Base-by-base conservation (phyloP, 2,329 filamentous ascomycete genomes). In the Myriosclerotinia duriaeana region DNA sequence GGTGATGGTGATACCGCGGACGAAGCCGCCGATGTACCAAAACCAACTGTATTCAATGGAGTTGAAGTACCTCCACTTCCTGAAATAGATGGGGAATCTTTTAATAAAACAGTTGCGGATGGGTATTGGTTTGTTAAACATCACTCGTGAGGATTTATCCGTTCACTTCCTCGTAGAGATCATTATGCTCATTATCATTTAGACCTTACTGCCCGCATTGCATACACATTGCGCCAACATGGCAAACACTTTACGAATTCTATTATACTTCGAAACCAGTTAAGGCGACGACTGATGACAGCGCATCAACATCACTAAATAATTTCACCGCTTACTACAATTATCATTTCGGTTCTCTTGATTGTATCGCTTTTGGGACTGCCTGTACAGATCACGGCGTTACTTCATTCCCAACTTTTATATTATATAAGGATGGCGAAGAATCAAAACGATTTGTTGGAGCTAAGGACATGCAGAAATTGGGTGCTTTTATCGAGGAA, bases 191-290 rank as follows among this genome's bases (percentile, higher is more conserved):
- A 61, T 26, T 48, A 48, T 53, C 52, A 30, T 48, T 52, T 56
- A 76, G 75, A 68, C 75, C 75, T 38, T 76, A 71, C 48, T 76
- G 75, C 60, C 66, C 68, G 50, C 75, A 76, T 66, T 76, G 75
- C 63, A 62, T 72, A 34, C 66, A 70, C 30, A 91, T 92, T 74
- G 92, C 91, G 63, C 95, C 95, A 9, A 89, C 87, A 61, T 97
- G 87, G 83, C 93, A 98, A 79, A 97, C 93, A 6, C 79, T 94
- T 17, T 97, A 98, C 82, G 95, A 99, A 80, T 97, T 89, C 78
- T 99, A 72, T 58, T 73, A 92, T 80, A 97, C 93, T 48, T 95
- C 92, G 48, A 89, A 92, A 73, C 89, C 90, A 20, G 80, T 89
- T 14, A 72, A 74, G 34, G 64, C 68, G 14, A 58, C 69, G 17